Percentiles rank a stretch among this genome's conserved stretches.
These are phyloP conservation scores for Ceratorhiza oryzae-sativae DNA, from an alignment of 1,284 basidiomycete species.

Conservation along the genomic window DNA sequence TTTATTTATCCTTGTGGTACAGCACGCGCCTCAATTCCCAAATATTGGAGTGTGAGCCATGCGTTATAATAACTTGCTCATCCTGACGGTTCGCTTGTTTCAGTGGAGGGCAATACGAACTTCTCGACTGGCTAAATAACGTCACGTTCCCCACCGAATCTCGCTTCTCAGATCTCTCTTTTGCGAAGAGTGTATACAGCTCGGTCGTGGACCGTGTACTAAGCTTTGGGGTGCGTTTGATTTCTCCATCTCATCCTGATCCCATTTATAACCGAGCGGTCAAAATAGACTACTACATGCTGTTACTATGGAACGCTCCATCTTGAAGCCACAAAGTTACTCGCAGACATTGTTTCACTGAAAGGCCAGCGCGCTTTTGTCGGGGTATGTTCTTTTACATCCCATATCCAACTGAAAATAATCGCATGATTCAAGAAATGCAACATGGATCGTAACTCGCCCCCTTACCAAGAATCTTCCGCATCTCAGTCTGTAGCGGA, in stretches of 20 bases:
- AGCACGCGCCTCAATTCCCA: constrained; percentile 90
- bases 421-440: constrained; percentile 69
- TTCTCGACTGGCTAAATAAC: constrained; percentile 90
- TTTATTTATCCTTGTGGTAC: not conserved
- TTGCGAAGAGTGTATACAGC: constrained; percentile 75
- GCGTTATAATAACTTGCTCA: not conserved
- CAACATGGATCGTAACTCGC: constrained; percentile 87
- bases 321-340: constrained; percentile 77
- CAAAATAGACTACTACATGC: constrained; percentile 82
- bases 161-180: constrained; percentile 74
- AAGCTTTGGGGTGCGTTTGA: constrained; percentile 70
- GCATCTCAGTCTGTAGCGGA: constrained; percentile 62
- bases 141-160: constrained; percentile 91
- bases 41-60: constrained; percentile 75
- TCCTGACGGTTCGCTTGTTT: not conserved
- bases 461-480: constrained; percentile 76
- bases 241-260: constrained; percentile 24
- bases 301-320: constrained; percentile 93
- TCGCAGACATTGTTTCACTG: constrained; percentile 77
- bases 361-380: constrained; percentile 87
- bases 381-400: constrained; percentile 61
- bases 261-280: too few species aligned
- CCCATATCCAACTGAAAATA: constrained; percentile 41
- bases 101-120: constrained; percentile 79
- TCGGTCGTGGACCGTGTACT: constrained; percentile 79